Evolutionary conservation across 768 basidiomycete species (phyloP), one percentile per base, ranked within the genome.

Genomic region (Tricholoma terreum): DNA sequence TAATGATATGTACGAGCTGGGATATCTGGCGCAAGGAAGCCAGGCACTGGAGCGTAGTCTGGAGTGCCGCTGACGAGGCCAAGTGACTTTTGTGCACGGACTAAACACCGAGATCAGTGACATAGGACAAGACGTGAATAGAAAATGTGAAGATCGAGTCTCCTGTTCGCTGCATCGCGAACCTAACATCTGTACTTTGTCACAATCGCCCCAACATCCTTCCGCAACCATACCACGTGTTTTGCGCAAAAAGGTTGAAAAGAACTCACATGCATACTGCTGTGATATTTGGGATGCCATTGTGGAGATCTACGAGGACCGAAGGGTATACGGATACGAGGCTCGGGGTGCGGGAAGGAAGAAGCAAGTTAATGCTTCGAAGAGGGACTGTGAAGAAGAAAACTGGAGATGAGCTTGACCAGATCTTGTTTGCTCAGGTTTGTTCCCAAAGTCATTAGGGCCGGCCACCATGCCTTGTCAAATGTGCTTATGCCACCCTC

Each of bases 41-140:
- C 83, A 59, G 84, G 74, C 21, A 91, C 73, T 15, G 84, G 73
- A 19, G 75, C 66, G 70, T 94, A 98, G 66, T 83, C 79, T 49
- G 96, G 93, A 9, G 87, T 80, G 50, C 90, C 92, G 59, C 85
- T 81, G 68, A 94, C 84, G 65, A 98, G 84, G 63, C 92, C 92
- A 54, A 96, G 78, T 58, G 84, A 81, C 84, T 97, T 98, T 83
- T 97, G 95, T 43, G 95, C 92, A 71, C 96, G 92, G 79, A 85
- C 94, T 95, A 65, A 15, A 60, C 57, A 56, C 27, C 58, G 52
- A 65, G 52, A 54, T 58, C 56, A 49, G 30, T 15, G 30, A 33
- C n/a, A 49, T 15, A 14, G 22, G 36, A 17, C 15, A 24, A 50
- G 17, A 31, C 10, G 17, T 24, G 12, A 24, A 45, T 19, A 42